Percentiles rank a stretch among this genome's conserved stretches.
phyloP scores from a whole-genome alignment of 106 monocot genomes.

The Phalaenopsis equestris region DNA sequence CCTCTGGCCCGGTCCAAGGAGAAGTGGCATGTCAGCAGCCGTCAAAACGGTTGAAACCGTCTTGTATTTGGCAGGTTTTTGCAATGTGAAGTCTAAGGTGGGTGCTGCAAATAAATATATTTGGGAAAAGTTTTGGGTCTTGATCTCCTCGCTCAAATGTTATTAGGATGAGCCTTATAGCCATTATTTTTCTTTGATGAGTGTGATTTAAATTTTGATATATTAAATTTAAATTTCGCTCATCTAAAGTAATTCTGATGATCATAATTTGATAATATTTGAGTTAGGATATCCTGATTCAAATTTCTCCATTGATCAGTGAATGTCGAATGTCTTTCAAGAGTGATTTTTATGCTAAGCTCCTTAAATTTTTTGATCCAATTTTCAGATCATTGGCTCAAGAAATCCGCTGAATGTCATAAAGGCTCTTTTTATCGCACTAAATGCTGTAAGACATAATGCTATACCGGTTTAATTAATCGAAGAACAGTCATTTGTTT shows the following conservation, averaged over 20 bases:
- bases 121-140: background rate
- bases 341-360: background rate
- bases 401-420: constrained; percentile 63
- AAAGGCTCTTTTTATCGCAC: constrained; percentile 68
- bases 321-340: too few relatives aligned
- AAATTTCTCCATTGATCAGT: too few relatives aligned
- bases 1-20: constrained; percentile 65
- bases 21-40: constrained; percentile 57
- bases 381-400: constrained; percentile 64
- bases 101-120: background rate
- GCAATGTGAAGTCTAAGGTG: constrained; percentile 95
- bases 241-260: too few relatives aligned
- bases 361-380: background rate
- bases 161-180: too few relatives aligned
- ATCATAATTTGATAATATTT: too few relatives aligned
- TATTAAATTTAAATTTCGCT: too few relatives aligned
- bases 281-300: too few relatives aligned
- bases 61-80: constrained; percentile 79
- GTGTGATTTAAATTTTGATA: too few relatives aligned
- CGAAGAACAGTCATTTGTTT: background rate
- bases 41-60: constrained; percentile 78
- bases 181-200: too few relatives aligned
- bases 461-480: background rate
- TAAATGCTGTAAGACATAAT: constrained; percentile 55
- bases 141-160: too few relatives aligned